These are phyloP conservation scores for Monilinia laxa DNA, from an alignment of 2,329 filamentous ascomycete species.

Conservation along the genomic window DNA sequence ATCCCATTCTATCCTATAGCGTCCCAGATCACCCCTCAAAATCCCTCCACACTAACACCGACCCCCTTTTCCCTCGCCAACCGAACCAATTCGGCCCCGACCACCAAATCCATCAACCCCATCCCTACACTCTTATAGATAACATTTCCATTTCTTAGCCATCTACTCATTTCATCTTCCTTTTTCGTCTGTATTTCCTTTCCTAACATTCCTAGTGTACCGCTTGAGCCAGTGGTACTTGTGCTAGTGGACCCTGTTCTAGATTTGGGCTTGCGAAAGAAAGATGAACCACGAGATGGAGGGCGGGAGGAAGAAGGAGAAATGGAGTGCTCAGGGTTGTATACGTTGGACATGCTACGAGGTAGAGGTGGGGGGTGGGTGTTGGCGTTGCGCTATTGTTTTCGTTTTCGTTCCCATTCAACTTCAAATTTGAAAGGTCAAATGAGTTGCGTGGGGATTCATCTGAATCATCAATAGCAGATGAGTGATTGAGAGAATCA, in stretches of 20 bases:
- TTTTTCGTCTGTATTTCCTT: conserved; percentile 38
- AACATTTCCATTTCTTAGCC: conserved; percentile 62
- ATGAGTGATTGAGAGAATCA: conserved; percentile 21
- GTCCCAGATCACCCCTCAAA: conserved; percentile 41
- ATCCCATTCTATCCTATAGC: background rate
- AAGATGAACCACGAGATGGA: conserved; percentile 30
- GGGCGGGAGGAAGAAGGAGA: conserved; percentile 14
- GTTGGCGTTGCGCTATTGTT: conserved; percentile 13
- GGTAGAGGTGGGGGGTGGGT: background rate
- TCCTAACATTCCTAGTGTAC: conserved; percentile 24
- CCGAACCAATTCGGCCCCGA: conserved; percentile 57
- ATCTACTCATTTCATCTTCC: conserved; percentile 53
- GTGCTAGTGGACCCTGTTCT: conserved; percentile 23
- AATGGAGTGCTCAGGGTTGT: background rate
- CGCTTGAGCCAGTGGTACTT: conserved; percentile 25
- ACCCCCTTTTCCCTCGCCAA: conserved; percentile 56
- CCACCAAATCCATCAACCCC: conserved; percentile 64
- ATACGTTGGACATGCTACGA: conserved; percentile 14
- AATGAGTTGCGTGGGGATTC: conserved; percentile 19
- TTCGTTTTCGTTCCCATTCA: background rate
- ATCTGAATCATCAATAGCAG: conserved; percentile 27
- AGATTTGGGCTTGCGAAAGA: conserved; percentile 23
- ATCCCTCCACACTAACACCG: conserved; percentile 54
- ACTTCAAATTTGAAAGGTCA: background rate
- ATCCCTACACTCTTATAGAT: conserved; percentile 68